Conservation (phyloP, 148 eudicot species). For the Silene conica region DNA sequence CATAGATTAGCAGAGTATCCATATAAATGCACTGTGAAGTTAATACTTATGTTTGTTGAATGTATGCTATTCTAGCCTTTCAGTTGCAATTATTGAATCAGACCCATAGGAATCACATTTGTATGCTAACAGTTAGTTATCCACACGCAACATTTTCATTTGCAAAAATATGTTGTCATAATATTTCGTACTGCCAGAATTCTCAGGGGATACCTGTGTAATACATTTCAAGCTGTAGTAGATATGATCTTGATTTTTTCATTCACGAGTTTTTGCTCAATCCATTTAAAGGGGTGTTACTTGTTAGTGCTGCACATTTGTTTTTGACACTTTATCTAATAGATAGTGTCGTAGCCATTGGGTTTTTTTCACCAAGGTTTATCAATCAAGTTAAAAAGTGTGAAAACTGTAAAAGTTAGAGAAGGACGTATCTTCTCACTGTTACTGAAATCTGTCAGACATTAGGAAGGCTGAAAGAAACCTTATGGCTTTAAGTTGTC, state of each 20-base stretch:
- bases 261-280: neutral
- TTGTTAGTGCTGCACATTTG: neutral
- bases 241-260: neutral
- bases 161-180: neutral
- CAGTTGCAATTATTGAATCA: neutral
- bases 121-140: neutral
- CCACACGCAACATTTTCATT: neutral
- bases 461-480: too few species aligned
- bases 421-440: too few species aligned
- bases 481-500: too few species aligned
- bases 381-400: too few species aligned
- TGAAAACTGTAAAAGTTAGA: too few species aligned
- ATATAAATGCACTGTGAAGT: neutral
- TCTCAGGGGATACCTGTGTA: neutral
- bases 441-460: too few species aligned
- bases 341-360: too few species aligned
- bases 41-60: neutral
- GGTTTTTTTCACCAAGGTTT: neutral
- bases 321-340: neutral
- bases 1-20: neutral
- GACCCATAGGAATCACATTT: neutral
- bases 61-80: neutral
- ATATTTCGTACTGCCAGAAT: neutral
- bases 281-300: neutral
- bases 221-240: neutral